Base-by-base conservation (phyloP, 495 filamentous ascomycete genomes). In the Trypethelium eluteriae region DNA sequence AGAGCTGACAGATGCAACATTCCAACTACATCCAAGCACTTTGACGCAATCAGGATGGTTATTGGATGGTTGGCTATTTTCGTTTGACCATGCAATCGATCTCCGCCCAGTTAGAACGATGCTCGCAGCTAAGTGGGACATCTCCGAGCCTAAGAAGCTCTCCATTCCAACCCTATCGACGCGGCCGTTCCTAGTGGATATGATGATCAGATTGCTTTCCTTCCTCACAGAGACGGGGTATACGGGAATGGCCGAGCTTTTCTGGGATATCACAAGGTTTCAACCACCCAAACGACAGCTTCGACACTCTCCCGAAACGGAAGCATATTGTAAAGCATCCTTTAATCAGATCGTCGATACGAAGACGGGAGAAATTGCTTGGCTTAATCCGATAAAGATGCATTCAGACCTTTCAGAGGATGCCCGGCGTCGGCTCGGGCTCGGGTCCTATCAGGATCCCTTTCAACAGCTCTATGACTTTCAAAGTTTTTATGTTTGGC, bases 221-320 rank as follows among this genome's bases (percentile, higher is more conserved):
- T 25, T 53, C n/a, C 49, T 53, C 2, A 2, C 2, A 5, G 49
- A 53, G 49, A 53, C 49, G 2, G 49, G n/a, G 2, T 53, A 25
- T 2, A 18, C 5, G 12, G 49, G 49, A 25, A 2, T 53, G 49
- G 49, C 49, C 2, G 18, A 53, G 11, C 49, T 53, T 53, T 53
- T 53, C 49, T 25, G 49, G 49, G n/a, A 53, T 53, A 9, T 53
- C 49, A 25, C n/a, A n/a, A 14, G 49, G n/a, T 5, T 2, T 25
- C 49, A 18, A 53, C 49, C 49, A 53, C 11, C 49, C 11, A n/a
- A 53, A 53, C 49, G n/a, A 53, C 49, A 53, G 49, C 49, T 14
- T 53, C 49, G 2, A 18, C 11, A 2, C 9, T 16, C 18, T 25
- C 49, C 49, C 18, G 49, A 53, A 53, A 53, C 49, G 49, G n/a